Evolutionary conservation across 2,329 filamentous ascomycete species (phyloP).

Genomic region (Sclerotinia glacialis): DNA sequence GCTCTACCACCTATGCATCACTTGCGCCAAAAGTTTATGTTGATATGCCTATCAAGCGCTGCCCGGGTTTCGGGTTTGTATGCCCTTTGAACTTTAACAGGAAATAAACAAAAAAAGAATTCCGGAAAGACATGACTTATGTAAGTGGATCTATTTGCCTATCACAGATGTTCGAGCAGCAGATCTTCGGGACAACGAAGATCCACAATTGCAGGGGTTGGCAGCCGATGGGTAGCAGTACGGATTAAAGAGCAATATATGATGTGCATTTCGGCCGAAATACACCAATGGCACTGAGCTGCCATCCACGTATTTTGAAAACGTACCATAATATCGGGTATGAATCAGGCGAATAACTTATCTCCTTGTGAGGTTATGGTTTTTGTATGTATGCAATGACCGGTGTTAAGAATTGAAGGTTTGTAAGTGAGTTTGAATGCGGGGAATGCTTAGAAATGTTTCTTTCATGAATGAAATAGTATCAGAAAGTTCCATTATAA

Average conservation of each 20-base stretch:
- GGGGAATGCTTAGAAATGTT: slow-evolving; percentile 6
- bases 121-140: too few species aligned
- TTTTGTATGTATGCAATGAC: not conserved
- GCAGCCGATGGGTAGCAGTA: too few species aligned
- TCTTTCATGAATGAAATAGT: not conserved
- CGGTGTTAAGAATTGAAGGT: not conserved
- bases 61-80: too few species aligned
- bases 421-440: not conserved
- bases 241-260: too few species aligned
- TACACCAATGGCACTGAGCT: not conserved
- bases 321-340: not conserved
- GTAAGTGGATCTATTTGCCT: too few species aligned
- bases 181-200: too few species aligned
- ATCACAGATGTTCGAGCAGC: too few species aligned
- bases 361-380: not conserved
- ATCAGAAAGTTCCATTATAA: not conserved
- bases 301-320: not conserved
- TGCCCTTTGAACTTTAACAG: too few species aligned
- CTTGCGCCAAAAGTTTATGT: not conserved
- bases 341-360: not conserved
- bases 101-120: too few species aligned
- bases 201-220: too few species aligned
- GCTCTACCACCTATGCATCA: not conserved
- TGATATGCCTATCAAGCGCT: too few species aligned
- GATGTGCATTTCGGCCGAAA: not conserved